Conservation (phyloP, 768 basidiomycete genomes). For the Boletellus emodensis region DNA sequence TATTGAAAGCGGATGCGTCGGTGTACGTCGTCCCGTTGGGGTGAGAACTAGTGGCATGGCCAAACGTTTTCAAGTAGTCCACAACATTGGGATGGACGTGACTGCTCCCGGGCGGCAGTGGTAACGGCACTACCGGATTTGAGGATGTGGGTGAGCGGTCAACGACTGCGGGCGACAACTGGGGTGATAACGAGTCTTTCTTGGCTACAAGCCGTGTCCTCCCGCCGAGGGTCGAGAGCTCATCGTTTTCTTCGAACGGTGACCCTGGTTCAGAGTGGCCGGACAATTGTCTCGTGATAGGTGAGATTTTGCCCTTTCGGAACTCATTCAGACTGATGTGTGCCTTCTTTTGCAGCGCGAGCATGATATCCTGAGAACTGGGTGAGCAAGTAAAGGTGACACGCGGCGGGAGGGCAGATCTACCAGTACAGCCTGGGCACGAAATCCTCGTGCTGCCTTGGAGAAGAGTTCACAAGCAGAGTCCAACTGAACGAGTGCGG, state of each 20-base stretch:
- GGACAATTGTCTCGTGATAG: conserved; percentile 34
- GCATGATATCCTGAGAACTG: conserved; percentile 53
- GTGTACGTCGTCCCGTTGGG: conserved; percentile 21
- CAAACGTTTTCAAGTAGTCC: conserved; percentile 67
- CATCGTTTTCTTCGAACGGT: conserved; percentile 54
- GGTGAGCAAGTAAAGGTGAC: conserved; percentile 10
- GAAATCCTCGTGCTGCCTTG: conserved; percentile 64
- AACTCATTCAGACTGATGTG: conserved; percentile 62
- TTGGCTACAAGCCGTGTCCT: conserved; percentile 62
- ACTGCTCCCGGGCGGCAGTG: conserved; percentile 48
- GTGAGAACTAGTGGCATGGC: conserved; percentile 22
- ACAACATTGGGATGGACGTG: conserved; percentile 60
- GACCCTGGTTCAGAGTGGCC: conserved; percentile 38
- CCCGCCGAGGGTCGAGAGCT: conserved; percentile 60
- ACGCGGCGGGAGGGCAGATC: conserved; percentile 13
- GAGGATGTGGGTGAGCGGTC: conserved; percentile 68
- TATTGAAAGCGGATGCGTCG: conserved; percentile 23
- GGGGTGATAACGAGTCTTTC: conserved; percentile 55
- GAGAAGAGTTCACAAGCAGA: conserved; percentile 72
- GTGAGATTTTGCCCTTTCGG: conserved; percentile 51
- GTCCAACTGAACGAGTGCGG: conserved; percentile 67
- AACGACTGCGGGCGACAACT: conserved; percentile 36
- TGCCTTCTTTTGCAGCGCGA: conserved; percentile 59
- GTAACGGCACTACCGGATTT: conserved; percentile 70
- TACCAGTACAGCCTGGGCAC: conserved; percentile 63